phyloP scores from a whole-genome alignment of 805 yeast species.

The Wickerhamomyces tratensis region DNA sequence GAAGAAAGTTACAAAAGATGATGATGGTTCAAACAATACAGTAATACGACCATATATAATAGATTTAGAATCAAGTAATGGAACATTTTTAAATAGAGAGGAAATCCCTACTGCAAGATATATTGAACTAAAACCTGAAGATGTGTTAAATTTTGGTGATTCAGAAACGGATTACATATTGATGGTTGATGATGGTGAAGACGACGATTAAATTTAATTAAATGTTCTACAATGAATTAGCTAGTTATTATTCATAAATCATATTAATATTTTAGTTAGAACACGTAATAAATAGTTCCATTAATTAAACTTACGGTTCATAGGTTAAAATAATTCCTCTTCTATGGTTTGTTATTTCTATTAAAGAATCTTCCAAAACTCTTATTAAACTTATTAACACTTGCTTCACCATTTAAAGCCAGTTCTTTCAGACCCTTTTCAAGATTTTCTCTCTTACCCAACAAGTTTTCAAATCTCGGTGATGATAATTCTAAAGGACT shows the following conservation, averaged over 20 bases:
- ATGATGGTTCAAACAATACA: neutral
- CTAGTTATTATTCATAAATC: no score
- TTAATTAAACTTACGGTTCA: no score
- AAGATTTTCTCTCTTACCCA: constrained; percentile 20
- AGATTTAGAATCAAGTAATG: constrained; percentile 38
- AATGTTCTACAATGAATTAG: no score
- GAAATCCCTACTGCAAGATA: constrained; percentile 29
- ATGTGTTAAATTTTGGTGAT: constrained; percentile 30
- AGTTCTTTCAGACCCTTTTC: constrained; percentile 25
- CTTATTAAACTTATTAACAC: constrained; percentile 56
- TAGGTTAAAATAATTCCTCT: neutral
- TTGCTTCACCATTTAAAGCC: constrained; percentile 45
- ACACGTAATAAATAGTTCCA: no score
- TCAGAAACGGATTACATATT: constrained; percentile 20
- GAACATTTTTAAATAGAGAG: constrained; percentile 32
- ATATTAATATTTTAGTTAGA: no score
- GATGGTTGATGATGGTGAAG: constrained; percentile 2
- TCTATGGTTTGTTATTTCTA: constrained; percentile 17
- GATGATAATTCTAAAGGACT: constrained; percentile 13
- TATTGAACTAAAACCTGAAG: constrained; percentile 31
- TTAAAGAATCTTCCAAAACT: constrained; percentile 54
- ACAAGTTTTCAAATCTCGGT: constrained; percentile 18
- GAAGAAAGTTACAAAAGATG: constrained; percentile 1
- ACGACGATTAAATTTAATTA: no score
- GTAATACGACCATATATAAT: constrained; percentile 27